Conservation (phyloP, 805 yeast genomes). For the Myxozyma geophila region DNA sequence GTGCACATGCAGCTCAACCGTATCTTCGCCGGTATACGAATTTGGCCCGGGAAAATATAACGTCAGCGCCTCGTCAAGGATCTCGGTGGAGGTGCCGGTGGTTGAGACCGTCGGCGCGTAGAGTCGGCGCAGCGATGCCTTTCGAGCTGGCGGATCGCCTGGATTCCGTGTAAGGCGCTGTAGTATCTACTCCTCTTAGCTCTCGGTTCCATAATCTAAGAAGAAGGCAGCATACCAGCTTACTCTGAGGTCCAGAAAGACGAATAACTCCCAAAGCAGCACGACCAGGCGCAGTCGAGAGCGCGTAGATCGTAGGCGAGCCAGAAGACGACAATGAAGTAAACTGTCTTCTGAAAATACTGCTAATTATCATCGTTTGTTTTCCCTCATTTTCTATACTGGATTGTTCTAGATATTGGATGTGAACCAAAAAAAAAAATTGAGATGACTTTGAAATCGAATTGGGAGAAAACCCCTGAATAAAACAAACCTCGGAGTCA, state of each 20-base stretch:
- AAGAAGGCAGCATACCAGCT: slow-evolving; percentile 36
- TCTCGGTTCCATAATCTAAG: slow-evolving; percentile 44
- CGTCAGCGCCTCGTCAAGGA: slow-evolving; percentile 79
- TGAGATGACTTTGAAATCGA: not conserved
- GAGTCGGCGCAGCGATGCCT: slow-evolving; percentile 21
- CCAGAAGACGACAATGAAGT: not conserved
- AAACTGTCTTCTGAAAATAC: not conserved
- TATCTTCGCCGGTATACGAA: slow-evolving; percentile 91
- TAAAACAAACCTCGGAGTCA: not conserved
- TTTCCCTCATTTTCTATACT: not conserved
- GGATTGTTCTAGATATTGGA: not conserved
- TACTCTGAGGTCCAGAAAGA: slow-evolving; percentile 72
- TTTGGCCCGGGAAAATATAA: slow-evolving; percentile 71
- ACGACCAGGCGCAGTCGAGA: slow-evolving; percentile 79
- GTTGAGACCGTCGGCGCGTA: slow-evolving; percentile 24
- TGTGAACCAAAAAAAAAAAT: too few relatives aligned
- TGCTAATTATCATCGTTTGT: not conserved
- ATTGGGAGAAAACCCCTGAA: slow-evolving; percentile 1
- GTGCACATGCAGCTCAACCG: slow-evolving; percentile 86
- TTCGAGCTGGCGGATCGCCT: slow-evolving; percentile 19
- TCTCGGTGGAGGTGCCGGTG: slow-evolving; percentile 17
- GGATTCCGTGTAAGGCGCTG: slow-evolving; percentile 21
- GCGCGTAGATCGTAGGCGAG: slow-evolving; percentile 78
- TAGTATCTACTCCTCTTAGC: slow-evolving; percentile 48
- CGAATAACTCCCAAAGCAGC: slow-evolving; percentile 89